phyloP scores from a whole-genome alignment of 179 eudicot species.

The Patellifolia procumbens region DNA sequence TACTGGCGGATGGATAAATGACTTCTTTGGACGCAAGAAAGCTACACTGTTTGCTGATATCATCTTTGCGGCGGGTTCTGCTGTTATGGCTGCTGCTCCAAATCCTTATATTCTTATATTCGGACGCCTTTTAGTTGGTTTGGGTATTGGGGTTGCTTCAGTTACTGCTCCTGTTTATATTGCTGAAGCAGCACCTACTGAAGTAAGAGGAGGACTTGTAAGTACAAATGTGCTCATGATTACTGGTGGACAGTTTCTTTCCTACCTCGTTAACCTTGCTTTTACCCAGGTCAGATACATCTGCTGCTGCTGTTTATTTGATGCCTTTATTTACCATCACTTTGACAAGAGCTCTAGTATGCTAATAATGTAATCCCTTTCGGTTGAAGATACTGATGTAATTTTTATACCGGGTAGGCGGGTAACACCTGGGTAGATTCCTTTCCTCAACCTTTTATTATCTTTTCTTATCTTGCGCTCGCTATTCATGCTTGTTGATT shows the following conservation, averaged over 20 bases:
- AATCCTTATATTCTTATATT: constrained; percentile 88
- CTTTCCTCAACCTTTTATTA: not conserved
- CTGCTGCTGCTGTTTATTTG: constrained; percentile 10
- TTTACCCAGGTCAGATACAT: constrained; percentile 77
- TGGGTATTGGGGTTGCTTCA: constrained; percentile 94
- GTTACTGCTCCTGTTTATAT: constrained; percentile 97
- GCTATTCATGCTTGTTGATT: not conserved
- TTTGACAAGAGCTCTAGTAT: not conserved
- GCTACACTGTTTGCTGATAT: constrained; percentile 90
- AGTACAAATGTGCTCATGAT: constrained; percentile 99
- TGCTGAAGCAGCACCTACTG: constrained; percentile 90
- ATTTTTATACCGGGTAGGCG: not conserved
- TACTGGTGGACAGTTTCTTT: constrained; percentile 94
- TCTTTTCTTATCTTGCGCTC: not conserved
- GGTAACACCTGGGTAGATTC: not conserved
- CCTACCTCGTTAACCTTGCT: constrained; percentile 94
- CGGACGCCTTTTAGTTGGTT: constrained; percentile 82
- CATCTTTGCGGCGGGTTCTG: constrained; percentile 65
- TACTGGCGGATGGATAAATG: constrained; percentile 88
- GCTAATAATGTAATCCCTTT: not conserved
- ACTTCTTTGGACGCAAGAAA: constrained; percentile 81
- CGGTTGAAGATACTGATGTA: not conserved
- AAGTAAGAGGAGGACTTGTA: constrained; percentile 92
- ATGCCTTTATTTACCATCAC: not conserved
- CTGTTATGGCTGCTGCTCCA: constrained; percentile 91